phyloP scores from a whole-genome alignment of 768 basidiomycete species.

The Xerocomus potaroensis region DNA sequence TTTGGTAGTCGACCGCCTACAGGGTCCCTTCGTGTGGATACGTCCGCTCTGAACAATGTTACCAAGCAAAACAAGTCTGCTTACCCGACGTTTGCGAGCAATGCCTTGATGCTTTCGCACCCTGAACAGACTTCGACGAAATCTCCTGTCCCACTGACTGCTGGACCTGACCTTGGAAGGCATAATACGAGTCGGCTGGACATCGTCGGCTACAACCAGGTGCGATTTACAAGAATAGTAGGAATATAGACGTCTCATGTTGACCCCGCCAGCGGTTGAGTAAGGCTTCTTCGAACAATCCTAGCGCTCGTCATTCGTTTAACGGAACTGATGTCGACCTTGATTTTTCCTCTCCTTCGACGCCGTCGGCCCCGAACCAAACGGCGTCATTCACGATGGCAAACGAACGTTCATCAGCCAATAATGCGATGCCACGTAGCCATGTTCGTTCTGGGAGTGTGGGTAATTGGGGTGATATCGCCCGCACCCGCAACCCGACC shows the following conservation, averaged over 20 bases:
- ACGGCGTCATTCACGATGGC: slow-evolving; percentile 35
- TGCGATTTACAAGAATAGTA: slow-evolving; percentile 29
- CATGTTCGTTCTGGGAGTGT: slow-evolving; percentile 78
- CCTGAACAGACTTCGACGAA: slow-evolving; percentile 57
- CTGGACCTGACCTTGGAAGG: slow-evolving; percentile 80
- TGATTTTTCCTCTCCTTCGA: slow-evolving; percentile 54
- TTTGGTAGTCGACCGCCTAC: slow-evolving; percentile 62
- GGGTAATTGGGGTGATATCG: slow-evolving; percentile 70
- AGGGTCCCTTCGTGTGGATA: slow-evolving; percentile 72
- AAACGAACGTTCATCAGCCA: slow-evolving; percentile 36
- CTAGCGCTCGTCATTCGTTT: slow-evolving; percentile 69
- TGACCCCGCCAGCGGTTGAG: slow-evolving; percentile 38
- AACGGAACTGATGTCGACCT: slow-evolving; percentile 65
- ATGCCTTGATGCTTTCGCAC: slow-evolving; percentile 45
- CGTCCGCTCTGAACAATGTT: slow-evolving; percentile 55
- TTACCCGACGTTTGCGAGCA: slow-evolving; percentile 57
- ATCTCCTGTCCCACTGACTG: slow-evolving; percentile 78
- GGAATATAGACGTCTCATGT: slow-evolving; percentile 8
- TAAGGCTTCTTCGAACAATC: slow-evolving; percentile 43
- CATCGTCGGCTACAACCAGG: slow-evolving; percentile 71
- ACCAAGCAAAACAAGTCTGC: slow-evolving; percentile 82
- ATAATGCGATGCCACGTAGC: slow-evolving; percentile 43
- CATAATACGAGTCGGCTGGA: slow-evolving; percentile 67
- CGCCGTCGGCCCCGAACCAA: slow-evolving; percentile 45
- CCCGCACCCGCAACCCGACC: slow-evolving; percentile 51